Evolutionary conservation across 2,329 filamentous ascomycete species (phyloP).

Genomic region (Neospermospora avenae): DNA sequence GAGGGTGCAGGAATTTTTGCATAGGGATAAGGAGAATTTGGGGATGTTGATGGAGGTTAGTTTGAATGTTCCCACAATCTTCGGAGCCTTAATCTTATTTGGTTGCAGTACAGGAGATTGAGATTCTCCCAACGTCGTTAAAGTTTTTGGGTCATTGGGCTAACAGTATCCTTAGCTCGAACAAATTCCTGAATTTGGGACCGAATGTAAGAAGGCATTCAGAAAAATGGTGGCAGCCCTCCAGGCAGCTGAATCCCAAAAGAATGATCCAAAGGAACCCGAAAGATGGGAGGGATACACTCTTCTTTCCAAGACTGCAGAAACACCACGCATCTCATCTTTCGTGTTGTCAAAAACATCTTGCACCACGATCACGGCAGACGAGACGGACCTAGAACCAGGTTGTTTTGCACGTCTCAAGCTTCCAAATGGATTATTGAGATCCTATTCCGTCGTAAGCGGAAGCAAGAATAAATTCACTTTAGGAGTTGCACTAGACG

Average conservation of each 20-base stretch:
- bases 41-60: conserved; percentile 46
- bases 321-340: conserved; percentile 50
- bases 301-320: conserved; percentile 46
- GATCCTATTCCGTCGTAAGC: conserved; percentile 59
- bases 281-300: conserved; percentile 37
- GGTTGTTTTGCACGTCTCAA: conserved; percentile 56
- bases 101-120: not conserved
- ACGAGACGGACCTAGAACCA: conserved; percentile 37
- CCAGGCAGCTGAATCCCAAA: conserved; percentile 26
- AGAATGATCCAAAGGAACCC: conserved; percentile 27
- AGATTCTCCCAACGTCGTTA: not conserved
- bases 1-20: conserved; percentile 59
- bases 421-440: conserved; percentile 52
- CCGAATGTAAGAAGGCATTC: conserved; percentile 50
- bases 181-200: conserved; percentile 35
- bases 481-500: conserved; percentile 56
- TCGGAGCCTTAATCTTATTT: not conserved
- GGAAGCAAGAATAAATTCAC: conserved; percentile 50
- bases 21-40: conserved; percentile 47
- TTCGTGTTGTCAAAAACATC: conserved; percentile 48
- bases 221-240: conserved; percentile 48
- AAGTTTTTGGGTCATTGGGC: not conserved
- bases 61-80: not conserved
- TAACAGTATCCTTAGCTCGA: conserved; percentile 36
- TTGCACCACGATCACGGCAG: conserved; percentile 12